Evolutionary conservation across 2,329 filamentous ascomycete genomes (phyloP), one percentile per base, ranked within the genome.

Genomic region (Aspergillus tanneri): DNA sequence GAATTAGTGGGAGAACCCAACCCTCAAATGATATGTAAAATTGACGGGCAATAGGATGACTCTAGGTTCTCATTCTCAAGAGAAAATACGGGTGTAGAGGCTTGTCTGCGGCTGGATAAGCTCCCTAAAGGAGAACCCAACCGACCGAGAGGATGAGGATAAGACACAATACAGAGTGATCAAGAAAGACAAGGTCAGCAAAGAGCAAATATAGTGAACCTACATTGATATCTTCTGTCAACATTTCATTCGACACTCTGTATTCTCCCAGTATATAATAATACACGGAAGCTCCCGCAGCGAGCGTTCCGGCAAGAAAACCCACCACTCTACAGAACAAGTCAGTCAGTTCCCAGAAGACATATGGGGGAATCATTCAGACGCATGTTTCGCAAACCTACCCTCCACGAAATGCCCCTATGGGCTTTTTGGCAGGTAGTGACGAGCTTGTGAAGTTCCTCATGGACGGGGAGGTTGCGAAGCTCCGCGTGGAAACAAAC

Each of bases 211-310:
- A 46, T 19, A 22, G 21, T n/a, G 14, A 43, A 86, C 89, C 72
- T 81, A 96, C 92, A 73, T 92, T 92, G 70, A 97, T 96, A 73
- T 97, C 92, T 74, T 96, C 90, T 52, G 86, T 92, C 72, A 97
- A 77, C 65, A 96, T 81, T 74, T 95, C 88, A 76, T 96, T 97
- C 60, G 90, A 88, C 35, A 90, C 79, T 75, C 90, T 90, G 78
- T 96, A 97, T 72, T 97, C 91, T 68, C 92, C 84, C 61, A 97
- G 76, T 58, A 96, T 82, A 71, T 97, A 97, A 70, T 89, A 90
- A 76, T 96, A 97, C 61, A 95, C 87, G 49, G 83, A 86, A 43
- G 81, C 82, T 62, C 90, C 90, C 36, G 91, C 85, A 43, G 90
- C 77, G 38, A 87, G 85, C 54, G 87, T 85, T 57, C 92, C 92